Evolutionary conservation across 2,329 filamentous ascomycete species (phyloP), one percentile per base, ranked within the genome.

Genomic region (Zasmidium citrigriseum): DNA sequence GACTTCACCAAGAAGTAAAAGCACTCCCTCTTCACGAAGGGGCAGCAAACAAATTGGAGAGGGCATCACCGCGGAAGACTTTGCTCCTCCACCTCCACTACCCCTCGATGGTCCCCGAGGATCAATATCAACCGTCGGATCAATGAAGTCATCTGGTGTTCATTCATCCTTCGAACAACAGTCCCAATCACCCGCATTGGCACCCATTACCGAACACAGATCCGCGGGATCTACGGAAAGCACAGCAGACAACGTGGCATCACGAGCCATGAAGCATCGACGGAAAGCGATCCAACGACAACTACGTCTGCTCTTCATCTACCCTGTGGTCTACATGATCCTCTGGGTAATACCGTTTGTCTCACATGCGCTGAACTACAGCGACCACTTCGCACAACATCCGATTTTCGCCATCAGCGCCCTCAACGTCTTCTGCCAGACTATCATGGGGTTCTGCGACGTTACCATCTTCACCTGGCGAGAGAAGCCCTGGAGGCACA

Each of bases 311-410:
- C 79, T 92, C 18, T 91, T 93, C 73, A 85, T 91, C 49, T 93
- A 93, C 70, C 90, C 90, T 0, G 70, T 88, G 18, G 82, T 89
- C 3, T 93, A 93, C 72, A 79, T 89, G 20, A 73, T 84, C 3
- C 84, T 90, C 64, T 93, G 90, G 90, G 75, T 89, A 2, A 75
- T 89, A 7, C 89, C 90, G 0, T 90, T 92, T 65, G 75, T 87
- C 1, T 79, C 80, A 1, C 87, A 92, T 70, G 78, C 86, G 51
- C 73, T 86, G 51, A 80, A 80, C 54, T 89, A 86, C 73, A 78
- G 79, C 61, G 77, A 86, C 50, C 68, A 75, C 51, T 83, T 77
- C 55, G 81, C 78, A 5, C 63, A 70, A 16, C 71, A 82, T 49
- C 82, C 82, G 1, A 80, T 88, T 0, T 86, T 84, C 62, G 79